Conservation (phyloP, 768 basidiomycete species). For the Psilocybe azurescens region DNA sequence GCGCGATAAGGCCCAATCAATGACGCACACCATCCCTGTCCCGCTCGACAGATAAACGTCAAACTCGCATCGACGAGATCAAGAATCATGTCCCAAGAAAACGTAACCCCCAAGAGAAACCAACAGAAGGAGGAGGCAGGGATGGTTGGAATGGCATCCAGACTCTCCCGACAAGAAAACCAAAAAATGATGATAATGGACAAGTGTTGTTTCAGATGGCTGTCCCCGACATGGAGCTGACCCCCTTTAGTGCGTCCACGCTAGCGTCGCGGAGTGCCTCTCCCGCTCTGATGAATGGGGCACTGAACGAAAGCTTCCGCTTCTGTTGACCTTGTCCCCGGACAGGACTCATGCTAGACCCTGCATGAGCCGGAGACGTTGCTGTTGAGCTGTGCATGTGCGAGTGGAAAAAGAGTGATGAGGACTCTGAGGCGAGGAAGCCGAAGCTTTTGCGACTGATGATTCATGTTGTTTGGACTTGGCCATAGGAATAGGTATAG, state of each 20-base stretch:
- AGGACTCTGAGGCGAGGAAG: background rate
- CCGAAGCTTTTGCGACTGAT: background rate
- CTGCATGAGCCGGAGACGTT: background rate
- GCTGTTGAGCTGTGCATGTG: background rate
- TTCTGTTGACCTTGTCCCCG: slow-evolving; percentile 7
- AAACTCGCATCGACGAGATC: background rate
- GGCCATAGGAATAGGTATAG: slow-evolving; percentile 7
- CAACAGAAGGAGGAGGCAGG: background rate
- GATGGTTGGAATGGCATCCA: background rate
- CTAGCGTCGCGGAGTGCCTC: slow-evolving; percentile 30
- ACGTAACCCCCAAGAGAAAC: background rate
- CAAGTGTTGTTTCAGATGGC: slow-evolving; percentile 1
- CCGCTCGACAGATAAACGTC: background rate
- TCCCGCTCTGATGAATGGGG: slow-evolving; percentile 34
- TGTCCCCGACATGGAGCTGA: slow-evolving; percentile 37
- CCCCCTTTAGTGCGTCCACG: slow-evolving; percentile 48
- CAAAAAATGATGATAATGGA: background rate
- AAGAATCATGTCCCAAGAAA: background rate
- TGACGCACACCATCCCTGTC: background rate
- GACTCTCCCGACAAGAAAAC: background rate
- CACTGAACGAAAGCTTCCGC: slow-evolving; percentile 34
- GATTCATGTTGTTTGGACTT: background rate
- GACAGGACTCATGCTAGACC: background rate
- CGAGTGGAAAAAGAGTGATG: background rate
- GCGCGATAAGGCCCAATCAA: background rate